Evolutionary conservation across 257 asterid species (phyloP), one percentile per base, ranked within the genome.

Genomic region (Orobanche coerulescens): DNA sequence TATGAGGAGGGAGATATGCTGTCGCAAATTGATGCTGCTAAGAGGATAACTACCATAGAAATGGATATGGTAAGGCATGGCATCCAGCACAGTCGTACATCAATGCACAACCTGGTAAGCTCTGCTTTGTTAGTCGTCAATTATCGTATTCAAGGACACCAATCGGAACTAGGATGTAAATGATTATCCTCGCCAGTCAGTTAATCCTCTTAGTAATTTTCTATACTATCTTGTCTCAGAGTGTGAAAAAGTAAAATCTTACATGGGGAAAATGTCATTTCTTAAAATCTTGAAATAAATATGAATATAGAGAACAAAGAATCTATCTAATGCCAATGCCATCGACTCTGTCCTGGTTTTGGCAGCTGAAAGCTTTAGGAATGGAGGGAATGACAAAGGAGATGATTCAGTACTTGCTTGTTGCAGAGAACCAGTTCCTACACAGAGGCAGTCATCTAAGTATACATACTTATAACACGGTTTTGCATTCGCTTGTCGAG

Each of bases 361-460:
- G 69, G 71, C 82, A 90, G 97, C 72, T 91, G 73, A 79, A 68
- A 74, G 92, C 94, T 61, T 80, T 88, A 71, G 96, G 96, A 63
- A 64, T 75, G 68, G 96, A 85, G 76, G 95, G 95, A 67, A 77
- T 85, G 89, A 65, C 70, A 57, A 71, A 64, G 62, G 86, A 85
- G 74, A 75, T 88, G 79, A 50, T 78, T 64, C 78, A 71, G 37
- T 80, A 74, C 69, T 64, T 90, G 61, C 75, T 56, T 36, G 58
- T 51, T 72, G 95, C 89, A 13, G 91, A 87, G 72, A 66, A 76
- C 66, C 77, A 69, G 50, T 74, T 76, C 64, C 62, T 74, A 66
- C 62, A 44, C 30, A 54, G 58, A 30, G 50, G 64, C 47, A 53
- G 52, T 37, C 58, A 54, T 58, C 39, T 68, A 16, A 76, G 82